Conservation (phyloP, 495 filamentous ascomycete genomes). For the Cercophora scortea region DNA sequence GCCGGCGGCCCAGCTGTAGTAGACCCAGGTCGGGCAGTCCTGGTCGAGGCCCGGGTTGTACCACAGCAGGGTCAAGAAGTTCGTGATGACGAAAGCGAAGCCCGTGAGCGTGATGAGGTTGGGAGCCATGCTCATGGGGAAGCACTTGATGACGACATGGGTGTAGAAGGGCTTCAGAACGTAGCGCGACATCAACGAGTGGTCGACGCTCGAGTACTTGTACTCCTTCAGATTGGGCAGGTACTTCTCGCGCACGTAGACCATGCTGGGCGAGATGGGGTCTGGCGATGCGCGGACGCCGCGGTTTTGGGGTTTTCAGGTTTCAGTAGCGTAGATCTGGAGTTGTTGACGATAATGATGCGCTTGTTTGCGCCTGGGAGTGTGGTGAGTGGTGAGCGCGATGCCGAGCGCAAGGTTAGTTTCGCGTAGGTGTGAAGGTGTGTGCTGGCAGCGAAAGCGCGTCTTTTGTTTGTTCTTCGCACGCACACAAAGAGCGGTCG, state of each 20-base stretch:
- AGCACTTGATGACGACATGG: conserved; percentile 84
- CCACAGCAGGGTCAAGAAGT: conserved; percentile 89
- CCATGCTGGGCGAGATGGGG: conserved; percentile 32
- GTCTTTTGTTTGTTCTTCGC: too few species aligned
- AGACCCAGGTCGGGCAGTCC: conserved; percentile 92
- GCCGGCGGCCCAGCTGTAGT: conserved; percentile 80
- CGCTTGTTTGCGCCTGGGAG: too few species aligned
- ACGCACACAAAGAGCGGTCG: too few species aligned
- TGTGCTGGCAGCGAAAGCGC: too few species aligned
- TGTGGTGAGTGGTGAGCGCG: too few species aligned
- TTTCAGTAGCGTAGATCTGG: neutral
- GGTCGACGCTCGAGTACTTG: conserved; percentile 87
- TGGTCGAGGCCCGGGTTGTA: conserved; percentile 92
- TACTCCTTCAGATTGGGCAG: conserved; percentile 84
- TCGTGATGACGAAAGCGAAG: conserved; percentile 84
- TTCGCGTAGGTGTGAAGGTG: too few species aligned
- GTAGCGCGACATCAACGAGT: conserved; percentile 80
- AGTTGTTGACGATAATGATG: too few species aligned
- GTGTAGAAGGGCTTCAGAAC: conserved; percentile 97
- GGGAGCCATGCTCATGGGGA: conserved; percentile 91
- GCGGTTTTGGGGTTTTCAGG: neutral
- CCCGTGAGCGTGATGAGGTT: conserved; percentile 82
- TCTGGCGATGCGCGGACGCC: too few species aligned
- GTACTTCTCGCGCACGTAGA: conserved; percentile 87
- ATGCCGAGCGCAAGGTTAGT: too few species aligned